These are phyloP conservation scores for Fagopyrum esculentum DNA, from an alignment of 148 eudicot genomes.

Conservation along the genomic window DNA sequence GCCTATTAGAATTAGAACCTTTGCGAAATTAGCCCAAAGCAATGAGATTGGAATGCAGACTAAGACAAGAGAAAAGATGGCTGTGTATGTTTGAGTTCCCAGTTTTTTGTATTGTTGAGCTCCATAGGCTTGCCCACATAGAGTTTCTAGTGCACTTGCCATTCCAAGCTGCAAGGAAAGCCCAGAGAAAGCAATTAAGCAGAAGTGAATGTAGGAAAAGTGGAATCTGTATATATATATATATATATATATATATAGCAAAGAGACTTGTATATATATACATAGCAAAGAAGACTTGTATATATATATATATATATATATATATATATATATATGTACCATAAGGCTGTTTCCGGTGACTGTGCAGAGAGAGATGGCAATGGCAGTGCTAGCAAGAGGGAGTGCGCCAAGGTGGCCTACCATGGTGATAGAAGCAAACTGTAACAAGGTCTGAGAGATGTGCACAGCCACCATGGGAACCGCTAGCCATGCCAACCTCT, in stretches of 20 bases:
- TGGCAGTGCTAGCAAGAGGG: conserved; percentile 45
- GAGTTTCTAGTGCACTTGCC: conserved; percentile 75
- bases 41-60: conserved; percentile 63
- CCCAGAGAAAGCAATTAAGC: too few species aligned
- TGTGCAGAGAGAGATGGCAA: conserved; percentile 44
- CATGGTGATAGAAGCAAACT: conserved; percentile 40
- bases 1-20: conserved; percentile 49
- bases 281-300: background rate
- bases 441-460: conserved; percentile 28
- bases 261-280: too few species aligned
- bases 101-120: conserved; percentile 70
- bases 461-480: conserved; percentile 42
- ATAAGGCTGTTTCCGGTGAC: conserved; percentile 41
- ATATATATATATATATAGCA: too few species aligned
- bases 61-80: conserved; percentile 51
- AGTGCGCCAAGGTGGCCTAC: conserved; percentile 57
- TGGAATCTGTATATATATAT: too few species aligned
- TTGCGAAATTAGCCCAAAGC: conserved; percentile 54
- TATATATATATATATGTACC: conserved; percentile 14
- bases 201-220: too few species aligned
- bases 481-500: conserved; percentile 27
- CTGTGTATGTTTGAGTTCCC: conserved; percentile 81
- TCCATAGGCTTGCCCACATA: conserved; percentile 86
- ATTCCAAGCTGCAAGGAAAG: conserved; percentile 30
- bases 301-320: background rate